Evolutionary conservation across 768 basidiomycete species (phyloP), one percentile per base, ranked within the genome.

Genomic region (Tricholoma terreum): DNA sequence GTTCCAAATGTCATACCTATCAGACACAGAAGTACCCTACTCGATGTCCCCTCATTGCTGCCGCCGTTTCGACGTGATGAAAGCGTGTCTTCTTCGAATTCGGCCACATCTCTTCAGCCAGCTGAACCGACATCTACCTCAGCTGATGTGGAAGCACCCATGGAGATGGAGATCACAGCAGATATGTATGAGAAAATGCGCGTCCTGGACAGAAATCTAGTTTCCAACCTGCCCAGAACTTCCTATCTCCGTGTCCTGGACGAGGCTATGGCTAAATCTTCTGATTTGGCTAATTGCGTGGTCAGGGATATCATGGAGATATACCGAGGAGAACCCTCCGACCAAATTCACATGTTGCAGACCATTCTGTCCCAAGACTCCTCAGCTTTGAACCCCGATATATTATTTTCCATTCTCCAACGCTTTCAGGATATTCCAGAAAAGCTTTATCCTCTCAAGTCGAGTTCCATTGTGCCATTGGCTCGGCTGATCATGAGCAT

Each of bases 271-370:
- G 33, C 21, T 10, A 17, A 58, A 2, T 42, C 27, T 15, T 24
- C 10, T 10, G 36, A 50, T 4, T 21, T 61, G 61, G 55, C 63
- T 49, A 56, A 68, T 61, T 46, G 66, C 30, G 61, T 68, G 22
- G 61, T 66, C 30, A 38, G 24, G n/a, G 69, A 71, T 54, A 57
- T 71, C 14, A 48, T 69, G n/a, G 64, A 67, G 7, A 17, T 51
- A 6, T 61, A 56, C 51, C 48, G 52, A 14, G 60, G 64, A 17
- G 15, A 45, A 27, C 27, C 58, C 1, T 11, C 27, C 15, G 50
- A 46, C 22, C 56, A 48, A 24, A 15, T 56, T 4, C 12, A 56
- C 1, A 19, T 65, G 19, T 62, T 67, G 19, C 33, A 15, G 31
- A 34, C 57, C 14, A 51, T 67, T 19, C 50, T 65, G 36, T 55